Evolutionary conservation across 495 filamentous ascomycete species (phyloP), one percentile per base, ranked within the genome.

Genomic region (Annulohypoxylon stygium): DNA sequence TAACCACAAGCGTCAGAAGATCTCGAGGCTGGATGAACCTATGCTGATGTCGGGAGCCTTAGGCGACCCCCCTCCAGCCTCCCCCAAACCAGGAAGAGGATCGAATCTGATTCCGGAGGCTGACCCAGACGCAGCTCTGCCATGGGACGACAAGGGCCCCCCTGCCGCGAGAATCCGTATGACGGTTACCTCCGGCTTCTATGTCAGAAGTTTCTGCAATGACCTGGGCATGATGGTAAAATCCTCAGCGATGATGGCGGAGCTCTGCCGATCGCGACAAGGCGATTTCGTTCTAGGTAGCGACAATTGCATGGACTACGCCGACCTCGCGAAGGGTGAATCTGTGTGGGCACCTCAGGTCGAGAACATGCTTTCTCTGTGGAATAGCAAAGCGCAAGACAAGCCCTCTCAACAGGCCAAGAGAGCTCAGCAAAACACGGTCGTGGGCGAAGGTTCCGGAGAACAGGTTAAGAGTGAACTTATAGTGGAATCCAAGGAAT

Each of bases 161-260:
- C 88, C 93, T 1, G 95, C 94, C 7, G 90, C 89, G 45, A 92
- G 87, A 78, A 87, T 99, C 57, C 88, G 90, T 63, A 93, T 99
- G 92, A 97, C 92, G 0, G 96, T 97, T 45, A 91, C 94, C 4
- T 97, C 94, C 3, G 96, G 96, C 47, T 99, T 98, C 85, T 99
- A 99, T 81, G 96, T 99, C 45, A 93, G 96, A 62, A 95, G 91
- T 37, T 86, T 99, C 48, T 93, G 93, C 62, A 94, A 98, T 75
- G 97, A 99, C 75, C 86, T 99, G 33, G 96, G 96, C 16, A 87
- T 90, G 73, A 93, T 94, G 48, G 82, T 97, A 10, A 90, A 90
- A 25, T 97, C 92, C 37, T 89, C 91, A 36, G 96, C 87, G 26
- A 83, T 95, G 75, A 98, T 99, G 96, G 91, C 93, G 57, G 88